A percentile compares a stretch with the other conserved stretches of the same genome.
These are phyloP conservation scores for Clavispora carvajalis DNA, from an alignment of 805 yeast species.

Conservation along the genomic window DNA sequence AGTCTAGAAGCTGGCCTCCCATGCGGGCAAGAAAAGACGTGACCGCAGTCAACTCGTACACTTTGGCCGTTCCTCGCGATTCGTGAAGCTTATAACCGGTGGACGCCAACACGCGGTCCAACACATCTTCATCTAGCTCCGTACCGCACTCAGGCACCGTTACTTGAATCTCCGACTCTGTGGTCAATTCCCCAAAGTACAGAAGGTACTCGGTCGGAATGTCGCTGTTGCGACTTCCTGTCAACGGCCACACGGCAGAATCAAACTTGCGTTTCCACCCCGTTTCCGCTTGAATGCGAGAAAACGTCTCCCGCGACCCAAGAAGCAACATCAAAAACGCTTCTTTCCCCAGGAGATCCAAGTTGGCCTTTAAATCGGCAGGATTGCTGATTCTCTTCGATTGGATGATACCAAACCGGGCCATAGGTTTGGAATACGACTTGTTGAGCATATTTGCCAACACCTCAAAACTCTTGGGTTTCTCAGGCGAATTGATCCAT, in stretches of 20 bases:
- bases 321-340: conserved; percentile 21
- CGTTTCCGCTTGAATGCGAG: conserved; percentile 18
- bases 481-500: conserved; percentile 15
- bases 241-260: conserved; percentile 14
- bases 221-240: conserved; percentile 21
- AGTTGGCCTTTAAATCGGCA: conserved; percentile 17
- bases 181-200: conserved; percentile 16
- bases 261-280: conserved; percentile 23
- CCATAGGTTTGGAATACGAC: conserved; percentile 46
- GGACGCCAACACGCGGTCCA: conserved; percentile 11
- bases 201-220: conserved; percentile 18
- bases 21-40: conserved; percentile 45
- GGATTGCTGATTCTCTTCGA: conserved; percentile 36
- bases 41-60: conserved; percentile 46
- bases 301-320: conserved; percentile 20
- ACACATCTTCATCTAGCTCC: conserved; percentile 10
- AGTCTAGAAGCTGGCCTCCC: conserved; percentile 27
- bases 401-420: conserved; percentile 36
- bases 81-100: neutral
- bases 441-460: conserved; percentile 37
- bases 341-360: conserved; percentile 6
- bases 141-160: conserved; percentile 15
- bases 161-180: conserved; percentile 12
- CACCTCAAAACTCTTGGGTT: conserved; percentile 8
- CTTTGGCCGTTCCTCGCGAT: conserved; percentile 3